These are phyloP conservation scores for Gonapodya sp. DNA, from an alignment of 192 early-diverging fungal genomes.

Conservation along the genomic window DNA sequence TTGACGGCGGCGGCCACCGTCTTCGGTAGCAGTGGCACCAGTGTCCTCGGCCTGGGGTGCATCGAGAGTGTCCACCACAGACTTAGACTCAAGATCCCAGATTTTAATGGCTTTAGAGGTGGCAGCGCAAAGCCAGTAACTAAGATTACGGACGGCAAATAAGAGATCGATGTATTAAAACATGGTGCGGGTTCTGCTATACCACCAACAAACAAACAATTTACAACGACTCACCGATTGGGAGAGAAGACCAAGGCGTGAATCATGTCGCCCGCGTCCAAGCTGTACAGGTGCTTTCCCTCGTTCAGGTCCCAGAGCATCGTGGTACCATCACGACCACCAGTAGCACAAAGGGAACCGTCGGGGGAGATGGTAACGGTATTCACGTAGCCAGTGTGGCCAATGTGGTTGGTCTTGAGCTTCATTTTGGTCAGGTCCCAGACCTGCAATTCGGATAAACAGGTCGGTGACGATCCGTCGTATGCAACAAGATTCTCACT, in stretches of 20 bases:
- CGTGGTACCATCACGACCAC: conserved; percentile 96
- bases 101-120: conserved; percentile 93
- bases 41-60: conserved; percentile 26
- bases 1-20: neutral
- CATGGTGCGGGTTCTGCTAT: no score
- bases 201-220: no score
- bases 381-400: conserved; percentile 97
- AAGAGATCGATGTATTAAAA: no score
- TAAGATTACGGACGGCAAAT: neutral
- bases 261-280: conserved; percentile 92
- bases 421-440: conserved; percentile 99
- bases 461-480: neutral
- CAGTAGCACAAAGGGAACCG: conserved; percentile 99
- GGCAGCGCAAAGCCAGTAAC: conserved; percentile 99
- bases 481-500: neutral
- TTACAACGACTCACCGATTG: conserved; percentile 51
- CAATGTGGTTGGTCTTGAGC: conserved; percentile 98
- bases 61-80: conserved; percentile 75
- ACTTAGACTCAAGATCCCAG: conserved; percentile 99
- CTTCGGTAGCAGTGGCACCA: conserved; percentile 8
- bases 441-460: conserved; percentile 47
- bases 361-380: conserved; percentile 98
- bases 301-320: conserved; percentile 99
- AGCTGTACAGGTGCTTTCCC: conserved; percentile 99
- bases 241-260: conserved; percentile 98